Conservation (phyloP, 495 filamentous ascomycete genomes). For the Lophium mytilinum region DNA sequence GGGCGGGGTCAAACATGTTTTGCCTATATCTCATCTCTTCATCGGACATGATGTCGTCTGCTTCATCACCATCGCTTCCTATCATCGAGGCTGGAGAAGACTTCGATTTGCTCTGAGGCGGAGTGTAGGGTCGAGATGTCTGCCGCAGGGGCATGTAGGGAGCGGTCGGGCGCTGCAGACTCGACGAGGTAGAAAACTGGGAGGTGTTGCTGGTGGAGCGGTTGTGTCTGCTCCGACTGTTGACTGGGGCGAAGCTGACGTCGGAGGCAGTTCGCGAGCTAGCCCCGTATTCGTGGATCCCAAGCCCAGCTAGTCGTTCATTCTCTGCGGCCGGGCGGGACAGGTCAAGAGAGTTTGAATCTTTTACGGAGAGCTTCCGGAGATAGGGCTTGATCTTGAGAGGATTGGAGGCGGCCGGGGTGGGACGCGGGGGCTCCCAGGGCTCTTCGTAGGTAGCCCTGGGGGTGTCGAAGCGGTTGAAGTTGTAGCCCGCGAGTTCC, state of each 20-base stretch:
- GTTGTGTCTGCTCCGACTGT: conserved; percentile 37
- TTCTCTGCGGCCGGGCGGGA: conserved; percentile 50
- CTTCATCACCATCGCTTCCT: conserved; percentile 36
- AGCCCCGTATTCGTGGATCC: conserved; percentile 40
- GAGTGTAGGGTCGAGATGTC: conserved; percentile 48
- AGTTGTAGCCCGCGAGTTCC: conserved; percentile 18
- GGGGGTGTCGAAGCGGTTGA: conserved; percentile 29
- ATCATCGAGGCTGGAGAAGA: conserved; percentile 44
- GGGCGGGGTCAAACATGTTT: conserved; percentile 19
- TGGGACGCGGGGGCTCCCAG: neutral
- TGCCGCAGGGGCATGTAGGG: conserved; percentile 55
- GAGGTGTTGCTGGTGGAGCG: conserved; percentile 51
- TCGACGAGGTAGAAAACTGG: conserved; percentile 46
- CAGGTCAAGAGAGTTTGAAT: conserved; percentile 44
- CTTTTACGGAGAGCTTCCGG: conserved; percentile 45
- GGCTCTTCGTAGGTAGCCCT: conserved; percentile 33
- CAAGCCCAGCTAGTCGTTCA: conserved; percentile 47
- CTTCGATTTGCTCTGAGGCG: conserved; percentile 38
- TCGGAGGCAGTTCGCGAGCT: conserved; percentile 35
- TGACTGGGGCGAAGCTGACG: conserved; percentile 28
- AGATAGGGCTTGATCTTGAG: conserved; percentile 51
- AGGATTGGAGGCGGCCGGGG: conserved; percentile 16
- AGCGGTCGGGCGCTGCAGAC: conserved; percentile 39
- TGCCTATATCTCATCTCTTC: conserved; percentile 29
- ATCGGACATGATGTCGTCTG: conserved; percentile 28